Evolutionary conservation across 371 early-diverging fungal genomes (phyloP), one percentile per base, ranked within the genome.

Genomic region (Sporodiniella umbellata): DNA sequence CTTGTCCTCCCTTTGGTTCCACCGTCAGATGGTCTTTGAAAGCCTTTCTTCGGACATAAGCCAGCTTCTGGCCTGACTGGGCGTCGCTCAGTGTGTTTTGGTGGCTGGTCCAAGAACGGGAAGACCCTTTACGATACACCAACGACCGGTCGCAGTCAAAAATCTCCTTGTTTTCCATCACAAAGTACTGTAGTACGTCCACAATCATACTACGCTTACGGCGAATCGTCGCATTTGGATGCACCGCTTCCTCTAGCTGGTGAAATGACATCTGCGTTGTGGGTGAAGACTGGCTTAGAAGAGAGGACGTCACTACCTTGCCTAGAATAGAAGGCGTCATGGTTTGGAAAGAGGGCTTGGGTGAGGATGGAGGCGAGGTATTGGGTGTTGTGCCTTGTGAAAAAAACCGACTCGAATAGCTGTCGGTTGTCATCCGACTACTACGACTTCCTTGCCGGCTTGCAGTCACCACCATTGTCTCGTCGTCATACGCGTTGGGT

Each of bases 401-500:
- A 28, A 52, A 56, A 19, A 53, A 56, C 28, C 56, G 45, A 22
- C 56, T 56, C 22, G 51, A 33, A 26, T 31, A 60, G 8, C 56
- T 52, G 40, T 55, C 56, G 8, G 52, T 25, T 8, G 53, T 56
- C 39, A 48, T 55, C 37, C 51, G 42, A 18, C 58, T 57, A 17
- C 60, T 60, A 8, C 51, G 40, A 38, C 60, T 60, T 12, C 51
- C 51, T 33, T 60, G 60, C 4, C 60, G 55, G 26, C 60, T 60
- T 10, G 60, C 60, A 19, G 60, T 60, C 1, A 60, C 42, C 2
- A 42, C 33, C 2, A 55, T 46, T 7, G 54, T 51, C 8, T 42
- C 44, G 37, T 62, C 58, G 25, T 62, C 62, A 43, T 62, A 62
- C 4, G 62, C 62, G 39, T 62, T 56, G 31, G 62, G 62, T 15